Evolutionary conservation across 768 basidiomycete genomes (phyloP).

Genomic region (Hebeloma cylindrosporum): DNA sequence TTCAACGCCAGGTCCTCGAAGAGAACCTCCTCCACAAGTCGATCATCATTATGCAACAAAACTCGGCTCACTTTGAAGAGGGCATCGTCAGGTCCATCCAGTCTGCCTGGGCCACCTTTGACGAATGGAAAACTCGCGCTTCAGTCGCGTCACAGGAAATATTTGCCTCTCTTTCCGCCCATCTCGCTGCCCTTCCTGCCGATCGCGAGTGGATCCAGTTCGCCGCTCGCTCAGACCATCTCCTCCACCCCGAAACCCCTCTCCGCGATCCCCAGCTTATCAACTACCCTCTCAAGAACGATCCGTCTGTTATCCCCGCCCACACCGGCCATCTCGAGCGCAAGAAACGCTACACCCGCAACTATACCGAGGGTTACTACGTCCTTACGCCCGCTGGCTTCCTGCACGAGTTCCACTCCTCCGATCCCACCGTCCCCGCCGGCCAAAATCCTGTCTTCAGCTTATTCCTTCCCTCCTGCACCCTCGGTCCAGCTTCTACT

Average conservation of each 20-base stretch:
- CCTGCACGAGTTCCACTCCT: constrained; percentile 85
- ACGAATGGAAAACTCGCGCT: constrained; percentile 91
- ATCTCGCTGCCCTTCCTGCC: constrained; percentile 78
- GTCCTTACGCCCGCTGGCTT: constrained; percentile 96
- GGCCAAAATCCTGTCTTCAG: constrained; percentile 70
- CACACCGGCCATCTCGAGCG: constrained; percentile 91
- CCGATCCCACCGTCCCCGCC: constrained; percentile 59
- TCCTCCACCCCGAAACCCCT: constrained; percentile 96
- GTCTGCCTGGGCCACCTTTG: constrained; percentile 96
- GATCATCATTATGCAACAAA: constrained; percentile 97
- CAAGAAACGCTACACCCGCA: constrained; percentile 91
- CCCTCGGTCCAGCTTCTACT: constrained; percentile 86
- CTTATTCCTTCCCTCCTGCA: constrained; percentile 93
- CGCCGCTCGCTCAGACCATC: constrained; percentile 88
- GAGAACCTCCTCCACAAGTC: constrained; percentile 98
- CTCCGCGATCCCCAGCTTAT: constrained; percentile 76
- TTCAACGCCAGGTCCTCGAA: constrained; percentile 91
- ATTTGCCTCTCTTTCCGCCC: constrained; percentile 65
- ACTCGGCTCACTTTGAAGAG: constrained; percentile 94
- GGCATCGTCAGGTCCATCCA: constrained; percentile 94
- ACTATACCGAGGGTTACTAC: constrained; percentile 84
- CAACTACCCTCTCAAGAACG: constrained; percentile 87
- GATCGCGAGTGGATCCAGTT: constrained; percentile 97
- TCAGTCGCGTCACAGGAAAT: constrained; percentile 69
- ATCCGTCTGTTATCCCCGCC: constrained; percentile 80